Evolutionary conservation across 140 eudicot genomes (phyloP), one percentile per base, ranked within the genome.

Genomic region (Cichorium intybus): DNA sequence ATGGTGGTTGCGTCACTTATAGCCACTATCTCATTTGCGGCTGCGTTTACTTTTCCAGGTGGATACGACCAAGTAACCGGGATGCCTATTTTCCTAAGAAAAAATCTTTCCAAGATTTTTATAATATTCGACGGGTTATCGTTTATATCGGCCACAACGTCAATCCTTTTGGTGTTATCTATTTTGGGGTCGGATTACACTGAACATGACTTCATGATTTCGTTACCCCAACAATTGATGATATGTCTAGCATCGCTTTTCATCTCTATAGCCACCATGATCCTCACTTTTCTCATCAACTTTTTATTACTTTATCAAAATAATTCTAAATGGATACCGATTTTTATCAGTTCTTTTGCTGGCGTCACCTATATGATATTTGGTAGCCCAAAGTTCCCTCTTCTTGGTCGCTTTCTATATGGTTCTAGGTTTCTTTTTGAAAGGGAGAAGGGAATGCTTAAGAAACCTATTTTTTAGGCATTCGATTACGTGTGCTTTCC

Each of bases 201-300:
- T 0, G 78, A 64, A 29, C 58, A 50, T 10, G 82, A 77, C 51
- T 71, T 77, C 29, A 55, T 64, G 18, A 16, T 37, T 7, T 14
- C 70, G 12, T 58, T 77, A 10, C 78, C 82, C 6, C 52, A 58
- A 6, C 68, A 37, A 15, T 28, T 77, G 10, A 24, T 71, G 35
- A 49, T 35, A 6, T 76, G 82, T 11, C 71, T 77, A 2, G 29
- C 60, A 4, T 24, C 60, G 4, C 78, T 77, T 6, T 59, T 71
- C 35, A 10, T 77, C 10, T 71, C 82, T 9, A 49, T 77, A 21
- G 46, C 54, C 0, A 24, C 65, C 48, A 76, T 76, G 72, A 76
- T 74, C 61, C 26, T 64, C 15, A 64, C 74, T 4, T 65, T 66
- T 31, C 47, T 57, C 21, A 29, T 18, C 46, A 34, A 57, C 37